Base-by-base conservation (phyloP, 1,139 yeast genomes). In the Kurtzmaniella quercitrusa region DNA sequence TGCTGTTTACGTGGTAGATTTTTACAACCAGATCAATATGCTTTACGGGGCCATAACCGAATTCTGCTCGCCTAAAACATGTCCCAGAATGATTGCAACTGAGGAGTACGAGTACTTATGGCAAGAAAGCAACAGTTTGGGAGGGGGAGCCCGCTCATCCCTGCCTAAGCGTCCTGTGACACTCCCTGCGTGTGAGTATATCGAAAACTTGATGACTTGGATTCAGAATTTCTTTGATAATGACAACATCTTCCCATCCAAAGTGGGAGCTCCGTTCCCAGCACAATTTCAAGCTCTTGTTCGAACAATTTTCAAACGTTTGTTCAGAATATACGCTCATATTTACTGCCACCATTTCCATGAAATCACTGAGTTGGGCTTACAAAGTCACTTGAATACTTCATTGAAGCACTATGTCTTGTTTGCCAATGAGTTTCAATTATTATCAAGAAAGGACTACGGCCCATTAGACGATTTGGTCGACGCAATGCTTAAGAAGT, bases 341-440 rank as follows among this genome's bases (percentile, higher is more conserved):
- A 88, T 93, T 38, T 93, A 93, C 63, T 93, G 98, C 58, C 98
- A 93, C 58, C 99, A 93, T 62, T 93, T 93, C 65, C 96, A 89
- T 60, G 96, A 91, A 61, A 86, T 93, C 44, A 79, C 89, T 37
- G 98, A 91, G 58, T 72, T 93, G 53, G 96, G 96, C 1, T 71
- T 93, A 53, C 96, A 91, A 61, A 86, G 95, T 21, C 96, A 93
- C 55, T 73, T 93, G 52, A 93, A 93, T 60, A 93, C 99, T 4
- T 84, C 95, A 55, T 80, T 93, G 57, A 93, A 94, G 66, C 99
- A 93, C 61, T 93, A 88, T 59, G 91, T 91, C 38, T 72, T 91
- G 52, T 93, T 93, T 62, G 80, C 88, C 45, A 84, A 80, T 54
- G 96, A 93, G 62, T 94, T 93, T 57, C 75, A 77, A 39, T 74